Evolutionary conservation across 1,284 basidiomycete genomes (phyloP).

Genomic region (Cerrena zonata): DNA sequence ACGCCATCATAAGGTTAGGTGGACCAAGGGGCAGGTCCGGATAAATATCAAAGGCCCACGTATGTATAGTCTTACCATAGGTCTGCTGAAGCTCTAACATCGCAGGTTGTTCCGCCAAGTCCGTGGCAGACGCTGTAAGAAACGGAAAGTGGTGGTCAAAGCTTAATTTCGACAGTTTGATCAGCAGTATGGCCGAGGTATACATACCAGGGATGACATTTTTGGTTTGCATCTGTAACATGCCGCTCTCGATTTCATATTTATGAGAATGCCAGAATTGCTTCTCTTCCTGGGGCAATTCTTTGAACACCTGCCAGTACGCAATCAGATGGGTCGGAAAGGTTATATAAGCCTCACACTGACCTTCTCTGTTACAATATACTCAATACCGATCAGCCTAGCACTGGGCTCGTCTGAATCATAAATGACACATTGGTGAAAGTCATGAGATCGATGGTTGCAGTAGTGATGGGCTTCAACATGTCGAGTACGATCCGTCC

Average conservation of each 20-base stretch:
- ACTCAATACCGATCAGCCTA: constrained; percentile 48
- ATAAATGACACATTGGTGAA: constrained; percentile 38
- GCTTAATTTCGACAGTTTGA: background rate
- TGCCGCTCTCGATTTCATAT: constrained; percentile 42
- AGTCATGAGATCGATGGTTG: constrained; percentile 30
- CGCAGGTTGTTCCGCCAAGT: constrained; percentile 38
- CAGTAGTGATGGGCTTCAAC: constrained; percentile 42
- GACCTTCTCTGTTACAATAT: constrained; percentile 41
- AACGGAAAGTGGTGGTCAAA: too few relatives aligned
- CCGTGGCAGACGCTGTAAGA: constrained; percentile 27
- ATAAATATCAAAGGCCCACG: constrained; percentile 39
- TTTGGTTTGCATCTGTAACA: constrained; percentile 40
- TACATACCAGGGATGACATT: constrained; percentile 33
- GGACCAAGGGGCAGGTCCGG: constrained; percentile 45
- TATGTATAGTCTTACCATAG: constrained; percentile 50
- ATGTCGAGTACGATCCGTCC: constrained; percentile 33
- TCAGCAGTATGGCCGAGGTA: background rate
- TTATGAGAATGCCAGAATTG: constrained; percentile 45
- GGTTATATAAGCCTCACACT: too few relatives aligned
- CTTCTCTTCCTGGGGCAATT: constrained; percentile 41
- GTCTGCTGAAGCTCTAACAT: constrained; percentile 46
- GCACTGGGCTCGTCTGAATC: constrained; percentile 41
- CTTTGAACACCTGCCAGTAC: constrained; percentile 31
- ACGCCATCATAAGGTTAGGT: constrained; percentile 44
- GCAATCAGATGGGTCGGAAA: background rate